These are phyloP conservation scores for Suillus clintonianus DNA, from an alignment of 768 basidiomycete species.

Conservation along the genomic window DNA sequence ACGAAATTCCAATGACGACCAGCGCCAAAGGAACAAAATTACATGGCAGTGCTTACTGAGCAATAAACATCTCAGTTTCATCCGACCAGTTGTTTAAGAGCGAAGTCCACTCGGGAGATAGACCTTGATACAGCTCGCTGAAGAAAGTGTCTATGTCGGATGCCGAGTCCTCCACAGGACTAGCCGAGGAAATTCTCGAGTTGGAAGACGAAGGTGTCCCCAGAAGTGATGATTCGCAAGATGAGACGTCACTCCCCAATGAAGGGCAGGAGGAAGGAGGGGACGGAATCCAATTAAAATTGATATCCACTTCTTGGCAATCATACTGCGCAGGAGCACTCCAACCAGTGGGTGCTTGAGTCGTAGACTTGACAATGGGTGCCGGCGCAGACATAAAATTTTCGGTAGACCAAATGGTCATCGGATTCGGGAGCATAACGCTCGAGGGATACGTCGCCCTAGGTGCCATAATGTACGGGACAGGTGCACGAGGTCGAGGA, in stretches of 20 bases:
- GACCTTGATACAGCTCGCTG: background rate
- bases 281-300: background rate
- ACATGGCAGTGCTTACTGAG: background rate
- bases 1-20: background rate
- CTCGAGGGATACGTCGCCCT: background rate
- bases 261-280: background rate
- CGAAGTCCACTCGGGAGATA: background rate
- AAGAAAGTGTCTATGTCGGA: background rate
- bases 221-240: background rate
- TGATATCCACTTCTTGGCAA: background rate
- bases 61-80: background rate
- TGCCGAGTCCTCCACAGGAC: background rate
- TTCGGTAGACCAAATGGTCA: background rate
- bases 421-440: background rate
- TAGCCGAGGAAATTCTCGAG: background rate
- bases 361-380: background rate
- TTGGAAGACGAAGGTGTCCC: background rate
- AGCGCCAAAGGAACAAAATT: background rate
- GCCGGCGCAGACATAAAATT: background rate
- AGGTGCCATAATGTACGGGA: background rate
- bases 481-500: background rate
- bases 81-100: too few relatives aligned
- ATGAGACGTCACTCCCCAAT: background rate
- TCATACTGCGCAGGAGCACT: background rate
- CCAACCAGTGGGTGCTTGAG: background rate